A percentile compares a stretch with the other conserved stretches of the same genome.
Conservation (phyloP, 345 rosid species). For the Corchorus olitorius region DNA sequence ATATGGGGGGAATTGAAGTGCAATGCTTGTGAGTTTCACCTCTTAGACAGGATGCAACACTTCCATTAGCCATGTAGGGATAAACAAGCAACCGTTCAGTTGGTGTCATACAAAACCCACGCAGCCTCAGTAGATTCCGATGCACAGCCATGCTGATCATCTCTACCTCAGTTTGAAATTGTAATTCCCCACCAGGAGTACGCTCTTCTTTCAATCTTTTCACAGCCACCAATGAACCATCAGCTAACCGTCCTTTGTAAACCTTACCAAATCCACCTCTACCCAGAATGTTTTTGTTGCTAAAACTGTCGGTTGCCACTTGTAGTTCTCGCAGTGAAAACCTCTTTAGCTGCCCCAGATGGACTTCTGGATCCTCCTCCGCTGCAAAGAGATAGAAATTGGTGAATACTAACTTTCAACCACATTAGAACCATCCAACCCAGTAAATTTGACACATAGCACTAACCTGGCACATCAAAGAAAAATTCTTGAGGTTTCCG, state of each 20-base stretch:
- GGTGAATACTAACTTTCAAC: constrained; percentile 8
- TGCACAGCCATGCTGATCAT: constrained; percentile 99
- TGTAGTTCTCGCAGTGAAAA: constrained; percentile 92
- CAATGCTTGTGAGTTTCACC: constrained; percentile 41
- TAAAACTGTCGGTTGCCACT: constrained; percentile 92
- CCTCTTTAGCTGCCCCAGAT: constrained; percentile 94
- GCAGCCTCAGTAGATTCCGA: constrained; percentile 84
- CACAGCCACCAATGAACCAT: constrained; percentile 92
- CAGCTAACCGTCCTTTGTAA: constrained; percentile 89
- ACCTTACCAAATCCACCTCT: constrained; percentile 99
- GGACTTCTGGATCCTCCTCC: constrained; percentile 98
- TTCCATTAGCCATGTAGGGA: constrained; percentile 99
- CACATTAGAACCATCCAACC: background rate
- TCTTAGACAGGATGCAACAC: constrained; percentile 96
- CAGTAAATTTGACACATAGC: constrained; percentile 5
- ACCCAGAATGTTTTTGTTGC: constrained; percentile 90
- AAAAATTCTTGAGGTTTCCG: constrained; percentile 88
- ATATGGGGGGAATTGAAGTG: background rate
- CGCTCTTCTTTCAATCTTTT: constrained; percentile 97
- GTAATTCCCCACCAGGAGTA: constrained; percentile 96
- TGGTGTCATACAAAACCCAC: constrained; percentile 98
- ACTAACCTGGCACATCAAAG: constrained; percentile 95
- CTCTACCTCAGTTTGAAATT: constrained; percentile 98
- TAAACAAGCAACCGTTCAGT: constrained; percentile 91
- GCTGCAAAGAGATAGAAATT: constrained; percentile 52